Conservation (phyloP, 1,139 yeast species). For the Candida mesenterica region DNA sequence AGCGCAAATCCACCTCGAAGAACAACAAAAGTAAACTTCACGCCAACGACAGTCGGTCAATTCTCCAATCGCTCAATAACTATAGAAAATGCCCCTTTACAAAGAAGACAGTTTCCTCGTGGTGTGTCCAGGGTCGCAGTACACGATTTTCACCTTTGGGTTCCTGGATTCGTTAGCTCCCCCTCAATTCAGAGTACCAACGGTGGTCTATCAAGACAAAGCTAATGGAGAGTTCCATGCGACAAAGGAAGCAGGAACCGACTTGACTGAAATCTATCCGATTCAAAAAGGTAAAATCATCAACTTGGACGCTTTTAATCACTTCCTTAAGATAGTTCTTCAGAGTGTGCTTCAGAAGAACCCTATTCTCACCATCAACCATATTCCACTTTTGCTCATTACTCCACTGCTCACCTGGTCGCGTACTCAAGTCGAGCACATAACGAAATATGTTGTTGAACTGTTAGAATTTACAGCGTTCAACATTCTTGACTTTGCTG, state of each 20-base stretch:
- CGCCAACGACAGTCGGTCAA: too few species aligned
- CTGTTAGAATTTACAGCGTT: conserved; percentile 70
- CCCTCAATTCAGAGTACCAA: conserved; percentile 73
- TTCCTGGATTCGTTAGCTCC: conserved; percentile 76
- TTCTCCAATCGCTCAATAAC: too few species aligned
- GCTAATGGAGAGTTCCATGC: conserved; percentile 19
- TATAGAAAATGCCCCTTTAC: conserved; percentile 57
- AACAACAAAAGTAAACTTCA: neutral
- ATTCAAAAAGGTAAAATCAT: conserved; percentile 61
- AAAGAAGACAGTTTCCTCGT: conserved; percentile 62
- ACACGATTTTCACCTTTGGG: conserved; percentile 78
- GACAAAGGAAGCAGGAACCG: conserved; percentile 34
- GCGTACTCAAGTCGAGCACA: conserved; percentile 59
- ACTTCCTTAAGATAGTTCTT: conserved; percentile 58
- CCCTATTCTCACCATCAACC: conserved; percentile 50
- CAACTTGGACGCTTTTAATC: conserved; percentile 69
- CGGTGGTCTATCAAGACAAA: conserved; percentile 63
- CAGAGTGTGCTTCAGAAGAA: conserved; percentile 53
- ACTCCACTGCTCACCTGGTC: conserved; percentile 71
- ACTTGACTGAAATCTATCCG: conserved; percentile 54
- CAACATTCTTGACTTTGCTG: conserved; percentile 62
- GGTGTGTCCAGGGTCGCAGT: conserved; percentile 77
- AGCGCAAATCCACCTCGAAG: too few species aligned
- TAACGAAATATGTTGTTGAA: conserved; percentile 78
- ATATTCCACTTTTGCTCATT: conserved; percentile 52